Evolutionary conservation across 2,329 filamentous ascomycete species (phyloP), one percentile per base, ranked within the genome.

Genomic region (Fusarium keratoplasticum): DNA sequence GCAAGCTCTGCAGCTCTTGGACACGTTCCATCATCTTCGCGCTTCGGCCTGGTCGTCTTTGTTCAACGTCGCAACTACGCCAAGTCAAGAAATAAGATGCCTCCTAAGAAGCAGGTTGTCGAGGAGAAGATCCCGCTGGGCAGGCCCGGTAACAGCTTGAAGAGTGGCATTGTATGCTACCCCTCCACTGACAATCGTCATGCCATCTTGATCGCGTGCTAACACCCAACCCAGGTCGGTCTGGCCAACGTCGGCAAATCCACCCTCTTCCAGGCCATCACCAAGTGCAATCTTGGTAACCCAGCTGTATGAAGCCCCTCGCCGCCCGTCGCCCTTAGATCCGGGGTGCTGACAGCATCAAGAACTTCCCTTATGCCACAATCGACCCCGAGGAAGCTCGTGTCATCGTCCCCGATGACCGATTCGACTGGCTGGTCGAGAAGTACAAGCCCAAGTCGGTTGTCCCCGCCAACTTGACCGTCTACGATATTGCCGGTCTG

Each of bases 241-340:
- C 92, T 99, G 81, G 96, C 96, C 85, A 99, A 99, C 86, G 97
- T 99, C 80, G 96, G 96, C 85, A 99, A 99, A 89, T 99, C 96
- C 77, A 99, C 97, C 36, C 92, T 99, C 80, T 99, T 99, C 91
- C 97, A 99, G 89, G 95, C 96, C 83, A 98, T 99, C 86, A 99
- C 96, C 83, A 98, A 98, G 89, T 98, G 93, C 86, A 91, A 92
- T 76, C 92, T 99, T 81, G 96, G 97, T 87, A 99, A 98, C 88
- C 97, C 97, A 80, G 96, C 96, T 88, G 92, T 94, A 89, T 85
- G 91, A 89, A 79, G 76, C 79, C 78, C 75, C 77, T 78, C 77
- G 78, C 75, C 77, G 73, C 69, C 64, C 74, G 75, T 72, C 79
- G 78, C 75, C 78, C 78, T 75, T 80, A 82, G 81, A 81, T 82